phyloP scores from a whole-genome alignment of 2,329 filamentous ascomycete species.

The Pseudocercospora fuligena region DNA sequence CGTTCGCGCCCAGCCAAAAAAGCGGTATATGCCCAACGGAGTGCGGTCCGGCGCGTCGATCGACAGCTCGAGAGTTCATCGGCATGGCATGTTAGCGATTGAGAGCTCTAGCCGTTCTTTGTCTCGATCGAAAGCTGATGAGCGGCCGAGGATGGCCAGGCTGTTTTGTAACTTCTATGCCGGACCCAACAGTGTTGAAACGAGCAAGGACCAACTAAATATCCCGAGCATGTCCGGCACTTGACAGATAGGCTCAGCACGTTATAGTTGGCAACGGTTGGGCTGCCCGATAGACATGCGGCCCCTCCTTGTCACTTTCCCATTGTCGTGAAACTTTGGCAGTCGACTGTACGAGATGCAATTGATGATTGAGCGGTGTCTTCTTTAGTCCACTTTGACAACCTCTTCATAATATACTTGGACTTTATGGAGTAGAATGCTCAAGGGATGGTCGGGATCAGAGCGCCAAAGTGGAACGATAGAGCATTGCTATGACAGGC shows the following conservation, averaged over 20 bases:
- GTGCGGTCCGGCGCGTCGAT: conserved; percentile 1
- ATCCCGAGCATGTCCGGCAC: background rate
- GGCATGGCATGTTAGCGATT: background rate
- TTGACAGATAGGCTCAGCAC: background rate
- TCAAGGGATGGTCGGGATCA: background rate
- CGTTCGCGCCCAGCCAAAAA: background rate
- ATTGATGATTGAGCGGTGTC: background rate
- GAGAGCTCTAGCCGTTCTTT: background rate
- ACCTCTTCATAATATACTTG: background rate
- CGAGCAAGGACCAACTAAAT: background rate
- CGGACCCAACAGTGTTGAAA: background rate
- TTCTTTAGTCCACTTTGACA: background rate
- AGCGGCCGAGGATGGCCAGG: background rate
- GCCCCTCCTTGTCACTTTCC: background rate
- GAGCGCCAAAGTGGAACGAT: background rate
- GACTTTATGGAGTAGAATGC: background rate
- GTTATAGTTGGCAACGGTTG: conserved; percentile 4
- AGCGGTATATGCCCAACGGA: background rate
- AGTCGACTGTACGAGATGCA: background rate
- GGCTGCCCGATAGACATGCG: background rate
- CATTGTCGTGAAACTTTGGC: background rate
- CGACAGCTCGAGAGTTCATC: background rate
- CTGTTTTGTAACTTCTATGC: background rate
- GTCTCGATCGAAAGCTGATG: background rate
- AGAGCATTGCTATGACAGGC: background rate